These are phyloP conservation scores for Colletotrichum sp. DNA, from an alignment of 2,329 filamentous ascomycete species.

Conservation along the genomic window DNA sequence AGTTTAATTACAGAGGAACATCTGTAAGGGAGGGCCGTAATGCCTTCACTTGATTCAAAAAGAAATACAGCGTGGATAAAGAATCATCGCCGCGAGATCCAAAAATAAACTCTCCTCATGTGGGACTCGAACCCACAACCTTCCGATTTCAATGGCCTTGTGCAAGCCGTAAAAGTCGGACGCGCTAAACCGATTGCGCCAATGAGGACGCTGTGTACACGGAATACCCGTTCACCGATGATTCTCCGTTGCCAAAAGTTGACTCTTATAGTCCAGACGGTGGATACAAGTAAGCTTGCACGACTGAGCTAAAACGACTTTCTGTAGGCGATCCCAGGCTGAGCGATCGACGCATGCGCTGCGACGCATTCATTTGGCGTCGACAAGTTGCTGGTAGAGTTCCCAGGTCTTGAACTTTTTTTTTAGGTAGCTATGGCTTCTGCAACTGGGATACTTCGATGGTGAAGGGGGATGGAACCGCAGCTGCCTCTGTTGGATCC, in stretches of 20 bases:
- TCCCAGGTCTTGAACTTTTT: background rate
- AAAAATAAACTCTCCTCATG: background rate
- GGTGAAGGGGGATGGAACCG: background rate
- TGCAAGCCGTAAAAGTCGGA: slow-evolving; percentile 14
- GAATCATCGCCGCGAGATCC: background rate
- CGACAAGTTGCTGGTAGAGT: background rate
- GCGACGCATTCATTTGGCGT: background rate
- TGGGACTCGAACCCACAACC: slow-evolving; percentile 22
- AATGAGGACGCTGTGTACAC: background rate
- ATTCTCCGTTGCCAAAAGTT: background rate
- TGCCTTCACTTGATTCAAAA: too few relatives aligned
- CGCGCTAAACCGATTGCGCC: slow-evolving; percentile 23
- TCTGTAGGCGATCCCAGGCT: background rate
- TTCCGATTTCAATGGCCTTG: slow-evolving; percentile 1
- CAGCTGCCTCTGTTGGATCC: background rate
- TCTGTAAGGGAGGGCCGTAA: too few relatives aligned
- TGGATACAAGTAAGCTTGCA: background rate
- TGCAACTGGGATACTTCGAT: background rate
- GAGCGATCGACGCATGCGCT: background rate
- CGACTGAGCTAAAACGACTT: background rate
- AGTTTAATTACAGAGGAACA: too few relatives aligned
- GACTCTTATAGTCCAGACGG: background rate
- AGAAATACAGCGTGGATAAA: background rate
- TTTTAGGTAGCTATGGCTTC: background rate
- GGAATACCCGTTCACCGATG: background rate